A percentile compares a stretch with the other conserved stretches of the same genome.
Conservation (phyloP, 768 basidiomycete genomes). For the Tulasnella sp. region DNA sequence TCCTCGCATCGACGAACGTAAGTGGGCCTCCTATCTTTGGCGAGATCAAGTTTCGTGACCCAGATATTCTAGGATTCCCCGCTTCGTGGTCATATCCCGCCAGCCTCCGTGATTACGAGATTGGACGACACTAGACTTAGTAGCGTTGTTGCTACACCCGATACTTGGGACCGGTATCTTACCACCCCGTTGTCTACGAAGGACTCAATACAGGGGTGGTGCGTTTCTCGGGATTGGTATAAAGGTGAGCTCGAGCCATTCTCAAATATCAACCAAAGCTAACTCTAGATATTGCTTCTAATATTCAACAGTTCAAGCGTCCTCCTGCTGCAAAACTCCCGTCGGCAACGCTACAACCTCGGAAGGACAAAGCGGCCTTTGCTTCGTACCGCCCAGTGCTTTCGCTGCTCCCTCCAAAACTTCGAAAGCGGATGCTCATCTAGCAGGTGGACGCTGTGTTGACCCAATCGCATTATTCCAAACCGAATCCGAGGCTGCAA, state of each 20-base stretch:
- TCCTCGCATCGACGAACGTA: slow-evolving; percentile 49
- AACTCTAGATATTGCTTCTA: neutral
- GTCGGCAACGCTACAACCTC: slow-evolving; percentile 16
- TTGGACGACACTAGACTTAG: slow-evolving; percentile 56
- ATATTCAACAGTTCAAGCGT: neutral
- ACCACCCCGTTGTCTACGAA: slow-evolving; percentile 17
- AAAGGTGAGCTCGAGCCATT: slow-evolving; percentile 27
- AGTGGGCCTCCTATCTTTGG: slow-evolving; percentile 26
- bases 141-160: slow-evolving; percentile 25
- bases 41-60: neutral
- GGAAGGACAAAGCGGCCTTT: slow-evolving; percentile 7
- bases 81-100: slow-evolving; percentile 46
- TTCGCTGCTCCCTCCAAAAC: slow-evolving; percentile 13
- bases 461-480: slow-evolving; percentile 52
- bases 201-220: slow-evolving; percentile 48
- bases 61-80: slow-evolving; percentile 46
- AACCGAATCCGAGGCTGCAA: slow-evolving; percentile 16
- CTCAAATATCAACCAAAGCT: neutral
- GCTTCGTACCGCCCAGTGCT: slow-evolving; percentile 25
- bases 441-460: slow-evolving; percentile 40
- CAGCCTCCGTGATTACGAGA: slow-evolving; percentile 52
- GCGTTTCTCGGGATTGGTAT: slow-evolving; percentile 35
- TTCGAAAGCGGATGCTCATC: neutral
- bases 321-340: slow-evolving; percentile 7
- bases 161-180: slow-evolving; percentile 47